Conservation (phyloP, 331 rosid species). For the Telfairia occidentalis region DNA sequence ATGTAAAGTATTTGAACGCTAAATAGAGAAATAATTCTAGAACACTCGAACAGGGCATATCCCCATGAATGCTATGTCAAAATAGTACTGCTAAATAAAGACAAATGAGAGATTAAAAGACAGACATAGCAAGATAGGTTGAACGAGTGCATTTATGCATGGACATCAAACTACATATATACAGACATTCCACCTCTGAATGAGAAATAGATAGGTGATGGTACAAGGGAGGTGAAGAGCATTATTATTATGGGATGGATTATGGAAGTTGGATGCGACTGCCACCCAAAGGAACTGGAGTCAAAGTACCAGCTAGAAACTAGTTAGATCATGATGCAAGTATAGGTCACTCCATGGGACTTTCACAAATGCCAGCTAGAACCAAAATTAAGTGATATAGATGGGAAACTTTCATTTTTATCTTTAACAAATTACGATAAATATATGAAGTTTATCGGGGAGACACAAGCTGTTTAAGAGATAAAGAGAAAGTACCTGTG, state of each 20-base stretch:
- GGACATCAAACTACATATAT: background rate
- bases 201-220: background rate
- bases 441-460: background rate
- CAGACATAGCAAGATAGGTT: background rate
- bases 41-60: background rate
- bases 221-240: background rate
- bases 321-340: background rate
- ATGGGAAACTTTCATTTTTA: background rate
- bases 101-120: background rate
- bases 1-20: background rate
- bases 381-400: background rate
- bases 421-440: background rate
- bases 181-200: background rate
- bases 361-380: background rate
- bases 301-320: background rate
- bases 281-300: background rate
- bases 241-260: background rate
- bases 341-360: background rate
- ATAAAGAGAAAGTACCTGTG: conserved; percentile 40
- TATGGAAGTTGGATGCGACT: background rate
- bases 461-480: background rate
- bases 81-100: background rate
- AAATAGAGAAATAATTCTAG: background rate
- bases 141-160: background rate
- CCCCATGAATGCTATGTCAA: background rate